Base-by-base conservation (phyloP, 495 filamentous ascomycete species). In the Achaetomiella virescens region DNA sequence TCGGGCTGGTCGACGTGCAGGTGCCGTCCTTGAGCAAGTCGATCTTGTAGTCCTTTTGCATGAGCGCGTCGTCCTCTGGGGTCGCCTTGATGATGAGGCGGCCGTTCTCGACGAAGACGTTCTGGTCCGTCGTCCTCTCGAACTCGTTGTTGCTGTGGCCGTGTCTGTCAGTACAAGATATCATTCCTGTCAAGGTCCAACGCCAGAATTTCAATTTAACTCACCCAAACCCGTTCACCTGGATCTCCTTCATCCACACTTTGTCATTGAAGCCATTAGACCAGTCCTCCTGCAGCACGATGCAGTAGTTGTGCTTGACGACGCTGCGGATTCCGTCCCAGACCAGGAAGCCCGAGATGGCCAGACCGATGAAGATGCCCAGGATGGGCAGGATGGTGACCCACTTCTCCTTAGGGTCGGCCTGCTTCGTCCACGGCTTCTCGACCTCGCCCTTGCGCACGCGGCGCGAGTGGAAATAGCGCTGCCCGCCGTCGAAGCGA, bases 221-320 rank as follows among this genome's bases (percentile, higher is more conserved):
- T 69, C 72, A 91, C 88, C 88, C 90, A 75, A 82, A 92, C n/a
- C 88, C 87, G 42, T 88, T 87, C 48, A 90, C 76, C 63, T 92
- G 83, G 10, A 86, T 82, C 69, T 93, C 89, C 62, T 85, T 83
- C 25, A 81, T 81, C 89, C 89, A 95, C 5, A 91, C 70, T 12
- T 74, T 69, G 0, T 72, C 65, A 60, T 88, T 74, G 38, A 89
- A 74, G 7, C 82, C 83, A 12, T 68, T 65, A 3, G 78, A 74
- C 68, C 86, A 95, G 62, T 84, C 78, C 50, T 91, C 89, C 43
- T 79, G 77, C 33, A 91, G 68, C 8, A 93, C 80, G 2, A 78
- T 66, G 65, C 87, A 91, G 72, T 91, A 91, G 46, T 83, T 79
- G 68, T 89, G 84, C 64, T 87, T 83, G 49, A 83, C 76, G 3